phyloP scores from a whole-genome alignment of 2,329 filamentous ascomycete species.

The Diplodia mutila region DNA sequence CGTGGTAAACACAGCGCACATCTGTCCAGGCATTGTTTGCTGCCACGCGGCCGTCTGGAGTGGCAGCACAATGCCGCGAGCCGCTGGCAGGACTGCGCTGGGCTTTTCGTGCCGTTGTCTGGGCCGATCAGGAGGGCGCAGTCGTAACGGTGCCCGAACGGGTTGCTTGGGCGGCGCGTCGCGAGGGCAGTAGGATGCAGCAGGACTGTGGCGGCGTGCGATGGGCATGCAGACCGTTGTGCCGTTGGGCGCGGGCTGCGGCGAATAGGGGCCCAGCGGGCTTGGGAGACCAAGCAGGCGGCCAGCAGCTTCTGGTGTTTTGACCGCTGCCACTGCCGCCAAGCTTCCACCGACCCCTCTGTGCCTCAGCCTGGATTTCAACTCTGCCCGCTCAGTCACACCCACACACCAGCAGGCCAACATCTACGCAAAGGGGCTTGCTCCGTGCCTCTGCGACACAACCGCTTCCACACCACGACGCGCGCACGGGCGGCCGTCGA shows the following conservation, averaged over 20 bases:
- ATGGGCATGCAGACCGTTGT: background rate
- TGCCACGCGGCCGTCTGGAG: background rate
- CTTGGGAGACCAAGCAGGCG: background rate
- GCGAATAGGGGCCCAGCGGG: constrained; percentile 12
- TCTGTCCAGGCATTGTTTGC: background rate
- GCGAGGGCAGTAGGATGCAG: background rate
- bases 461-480: constrained; percentile 16
- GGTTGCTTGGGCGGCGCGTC: background rate
- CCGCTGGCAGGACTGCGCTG: constrained; percentile 3
- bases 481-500: constrained; percentile 25
- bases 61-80: background rate
- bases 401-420: constrained; percentile 10
- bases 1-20: constrained; percentile 2
- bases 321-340: background rate
- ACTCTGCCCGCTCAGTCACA: constrained; percentile 16
- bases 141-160: constrained; percentile 17
- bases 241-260: constrained; percentile 9
- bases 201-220: background rate
- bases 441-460: constrained; percentile 15
- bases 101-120: background rate
- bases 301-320: constrained; percentile 6
- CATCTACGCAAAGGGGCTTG: constrained; percentile 15
- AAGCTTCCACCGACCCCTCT: background rate
- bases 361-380: constrained; percentile 14
- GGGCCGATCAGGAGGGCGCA: constrained; percentile 21